Base-by-base conservation (phyloP, 192 early-diverging fungal genomes). In the Phlyctochytrium arcticum region DNA sequence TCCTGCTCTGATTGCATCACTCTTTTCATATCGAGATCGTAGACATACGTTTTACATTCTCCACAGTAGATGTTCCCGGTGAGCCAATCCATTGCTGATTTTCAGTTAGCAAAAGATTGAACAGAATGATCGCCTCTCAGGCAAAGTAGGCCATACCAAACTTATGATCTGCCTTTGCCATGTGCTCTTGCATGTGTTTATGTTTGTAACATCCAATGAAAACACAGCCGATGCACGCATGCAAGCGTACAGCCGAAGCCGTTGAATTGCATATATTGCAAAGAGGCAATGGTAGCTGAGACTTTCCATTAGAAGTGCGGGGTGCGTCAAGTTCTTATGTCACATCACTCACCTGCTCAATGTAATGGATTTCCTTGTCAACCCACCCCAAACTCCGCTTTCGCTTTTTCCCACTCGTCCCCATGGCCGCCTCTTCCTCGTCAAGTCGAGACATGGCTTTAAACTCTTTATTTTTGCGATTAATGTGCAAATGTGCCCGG, bases 191-290 rank as follows among this genome's bases (percentile, higher is more conserved):
- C 10, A 76, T 71, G 65, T 85, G 85, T 35, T 62, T 67, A n/a
- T 75, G 72, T 30, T 78, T 81, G 84, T 85, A 87, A 73, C 94
- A 96, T 3, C 88, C 92, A 29, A 90, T 75, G 66, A 68, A 85
- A 33, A 89, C 86, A 70, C 94, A 96, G 33, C 90, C 80, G 8
- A 96, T 72, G 60, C 94, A 96, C 4, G 80, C 88, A 66, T 95
- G 92, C 48, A 96, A 79, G 5, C 88, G 65, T 70, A 80, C 78
- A 24, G 54, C 17, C 27, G 70, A 32, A 53, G 62, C 42, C 39
- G 59, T 62, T 19, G 57, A 49, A 8, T 57, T 48, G 63, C 75
- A 77, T 32, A 29, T 29, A 31, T 9, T 12, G 60, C 72, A 78
- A 36, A 48, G 26, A n/a, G 70, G 60, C 31, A 44, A 17, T 5